Conservation (phyloP, 306 rosid genomes). For the Echinosophora koreensis region DNA sequence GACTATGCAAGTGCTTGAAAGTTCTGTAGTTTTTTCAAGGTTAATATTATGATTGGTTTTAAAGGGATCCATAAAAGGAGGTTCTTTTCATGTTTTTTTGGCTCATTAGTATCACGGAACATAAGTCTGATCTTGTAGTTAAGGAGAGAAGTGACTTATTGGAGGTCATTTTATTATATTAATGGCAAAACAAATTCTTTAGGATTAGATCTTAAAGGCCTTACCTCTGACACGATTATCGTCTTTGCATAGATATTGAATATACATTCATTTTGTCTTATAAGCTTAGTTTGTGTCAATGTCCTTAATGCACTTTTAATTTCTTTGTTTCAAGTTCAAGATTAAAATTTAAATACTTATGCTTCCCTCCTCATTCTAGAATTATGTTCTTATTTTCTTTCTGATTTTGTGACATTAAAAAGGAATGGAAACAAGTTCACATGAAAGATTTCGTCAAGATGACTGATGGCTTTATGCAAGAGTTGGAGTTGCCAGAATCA, state of each 20-base stretch:
- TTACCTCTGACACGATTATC: neutral
- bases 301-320: slow-evolving; percentile 7
- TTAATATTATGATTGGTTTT: slow-evolving; percentile 4
- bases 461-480: slow-evolving; percentile 69
- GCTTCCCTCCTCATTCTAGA: slow-evolving; percentile 14
- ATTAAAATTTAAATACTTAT: slow-evolving; percentile 5
- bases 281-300: neutral
- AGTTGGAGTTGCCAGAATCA: slow-evolving; percentile 71
- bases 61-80: slow-evolving; percentile 21
- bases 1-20: neutral
- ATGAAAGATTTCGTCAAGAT: slow-evolving; percentile 77
- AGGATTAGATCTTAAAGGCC: neutral
- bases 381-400: slow-evolving; percentile 22
- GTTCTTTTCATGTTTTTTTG: slow-evolving; percentile 33
- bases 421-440: slow-evolving; percentile 81
- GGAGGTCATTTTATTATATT: slow-evolving; percentile 19
- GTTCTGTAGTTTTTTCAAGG: slow-evolving; percentile 16
- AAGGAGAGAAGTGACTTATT: slow-evolving; percentile 20
- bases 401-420: slow-evolving; percentile 42
- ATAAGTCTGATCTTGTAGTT: slow-evolving; percentile 22
- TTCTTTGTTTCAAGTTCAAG: slow-evolving; percentile 2
- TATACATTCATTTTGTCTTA: neutral
- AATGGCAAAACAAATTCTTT: neutral
- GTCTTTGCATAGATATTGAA: neutral
- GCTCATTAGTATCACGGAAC: neutral